phyloP scores from a whole-genome alignment of 805 yeast genomes.

The Barnettozyma populi region DNA sequence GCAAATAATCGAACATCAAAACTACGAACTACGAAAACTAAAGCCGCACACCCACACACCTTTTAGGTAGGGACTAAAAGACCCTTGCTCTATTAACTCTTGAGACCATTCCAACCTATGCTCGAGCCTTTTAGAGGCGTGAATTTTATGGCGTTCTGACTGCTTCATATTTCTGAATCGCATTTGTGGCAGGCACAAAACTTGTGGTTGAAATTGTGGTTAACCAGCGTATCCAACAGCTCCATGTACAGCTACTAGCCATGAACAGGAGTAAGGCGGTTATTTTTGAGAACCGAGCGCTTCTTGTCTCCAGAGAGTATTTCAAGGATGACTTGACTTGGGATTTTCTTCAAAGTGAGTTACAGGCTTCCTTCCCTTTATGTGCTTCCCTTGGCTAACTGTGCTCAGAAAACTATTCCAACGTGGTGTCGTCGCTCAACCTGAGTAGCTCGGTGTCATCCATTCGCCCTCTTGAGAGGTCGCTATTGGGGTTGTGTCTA shows the following conservation, averaged over 20 bases:
- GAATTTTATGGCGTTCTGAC: no score
- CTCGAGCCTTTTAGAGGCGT: no score
- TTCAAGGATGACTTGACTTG: background rate
- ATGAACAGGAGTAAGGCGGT: background rate
- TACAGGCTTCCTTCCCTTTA: background rate
- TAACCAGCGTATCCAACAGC: background rate
- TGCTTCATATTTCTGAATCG: no score
- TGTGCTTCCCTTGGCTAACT: background rate
- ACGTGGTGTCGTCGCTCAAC: background rate
- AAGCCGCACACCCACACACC: no score
- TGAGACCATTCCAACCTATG: no score
- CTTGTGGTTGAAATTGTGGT: background rate
- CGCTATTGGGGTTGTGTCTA: slow-evolving; percentile 3
- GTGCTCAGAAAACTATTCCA: background rate
- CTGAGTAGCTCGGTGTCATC: background rate
- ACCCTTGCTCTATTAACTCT: no score
- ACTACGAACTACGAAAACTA: no score
- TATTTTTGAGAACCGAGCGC: background rate
- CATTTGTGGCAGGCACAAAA: no score
- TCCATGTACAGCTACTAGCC: background rate
- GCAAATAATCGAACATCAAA: no score
- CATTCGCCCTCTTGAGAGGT: background rate
- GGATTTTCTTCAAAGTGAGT: background rate
- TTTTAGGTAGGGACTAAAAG: no score
- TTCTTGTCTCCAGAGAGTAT: background rate